Base-by-base conservation (phyloP, 139 green algal species). In the Chlamydomonas sp. region DNA sequence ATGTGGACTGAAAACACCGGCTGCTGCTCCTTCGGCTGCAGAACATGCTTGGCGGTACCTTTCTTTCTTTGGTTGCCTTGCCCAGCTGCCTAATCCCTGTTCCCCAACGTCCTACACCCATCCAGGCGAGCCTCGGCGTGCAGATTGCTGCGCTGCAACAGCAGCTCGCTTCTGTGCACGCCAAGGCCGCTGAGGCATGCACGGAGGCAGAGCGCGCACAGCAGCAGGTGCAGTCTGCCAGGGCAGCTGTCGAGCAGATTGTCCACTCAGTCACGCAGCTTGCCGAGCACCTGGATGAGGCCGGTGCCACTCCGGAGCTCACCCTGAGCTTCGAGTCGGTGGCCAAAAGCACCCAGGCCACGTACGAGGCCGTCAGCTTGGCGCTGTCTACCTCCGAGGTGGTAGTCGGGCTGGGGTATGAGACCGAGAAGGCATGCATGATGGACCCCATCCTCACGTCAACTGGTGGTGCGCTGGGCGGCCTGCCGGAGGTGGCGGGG, bases 251-350 rank as follows among this genome's bases (percentile, higher is more conserved):
- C 0, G n/a, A 68, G 61, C 62, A 75, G 0, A 63, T 80, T 2
- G 63, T 75, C 20, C 49, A 5, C 4, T 7, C 83, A 4, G 83
- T 87, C 1, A 87, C 72, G 5, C 62, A 59, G 14, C 15, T 87
- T 12, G 83, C 83, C 2, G 83, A 87, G 15, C 5, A 57, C 6
- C 63, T 87, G 31, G 83, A 87, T 49, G 83, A 63, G 2, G 64
- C 62, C 0, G 73, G 61, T 4, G 72, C 73, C 15, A 81, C 61
- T 15, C 62, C 57, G 5, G 83, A 81, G 62, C 73, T 87, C 18
- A 81, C 61, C 7, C 71, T 16, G 12, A 74, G 83, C 83, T 87
- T 87, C 8, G 62, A 87, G 58, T 62, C 31, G 1, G 83, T 87
- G 16, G 83, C 83, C 0, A 61, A 58, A n/a, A 76, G 83, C 74